Conservation (phyloP, 2,329 filamentous ascomycete genomes). For the Colletotrichum sp. region DNA sequence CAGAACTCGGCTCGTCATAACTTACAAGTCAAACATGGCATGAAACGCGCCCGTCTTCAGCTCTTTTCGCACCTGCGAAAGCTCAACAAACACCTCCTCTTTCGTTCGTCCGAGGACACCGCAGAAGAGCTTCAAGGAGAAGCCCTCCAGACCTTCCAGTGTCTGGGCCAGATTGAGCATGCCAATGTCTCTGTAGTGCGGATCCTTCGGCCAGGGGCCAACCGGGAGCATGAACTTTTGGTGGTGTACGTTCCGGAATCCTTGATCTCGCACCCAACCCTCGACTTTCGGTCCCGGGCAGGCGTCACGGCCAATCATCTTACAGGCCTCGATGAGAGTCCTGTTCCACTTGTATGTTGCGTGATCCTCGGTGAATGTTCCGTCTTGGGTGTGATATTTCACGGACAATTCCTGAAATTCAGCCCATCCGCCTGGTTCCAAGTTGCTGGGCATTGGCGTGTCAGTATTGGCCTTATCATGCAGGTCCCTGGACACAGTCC, state of each 20-base stretch:
- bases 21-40: neutral
- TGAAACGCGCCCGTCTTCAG: neutral
- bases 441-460: neutral
- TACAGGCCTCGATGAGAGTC: constrained; percentile 25
- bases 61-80: neutral
- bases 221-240: constrained; percentile 31
- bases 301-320: constrained; percentile 30
- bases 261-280: constrained; percentile 29
- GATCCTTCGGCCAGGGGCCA: constrained; percentile 43
- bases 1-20: neutral
- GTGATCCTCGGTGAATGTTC: neutral
- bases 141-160: neutral
- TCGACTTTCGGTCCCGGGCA: constrained; percentile 28
- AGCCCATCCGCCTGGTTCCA: neutral
- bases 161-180: neutral
- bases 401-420: neutral
- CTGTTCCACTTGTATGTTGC: neutral
- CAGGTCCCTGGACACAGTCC: too few species aligned
- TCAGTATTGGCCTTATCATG: too few species aligned
- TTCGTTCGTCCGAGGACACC: neutral
- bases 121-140: neutral
- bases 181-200: constrained; percentile 38
- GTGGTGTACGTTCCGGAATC: constrained; percentile 35
- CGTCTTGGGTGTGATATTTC: neutral
- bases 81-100: neutral